phyloP scores from a whole-genome alignment of 805 yeast genomes.

The Kuraishia hungarica region DNA sequence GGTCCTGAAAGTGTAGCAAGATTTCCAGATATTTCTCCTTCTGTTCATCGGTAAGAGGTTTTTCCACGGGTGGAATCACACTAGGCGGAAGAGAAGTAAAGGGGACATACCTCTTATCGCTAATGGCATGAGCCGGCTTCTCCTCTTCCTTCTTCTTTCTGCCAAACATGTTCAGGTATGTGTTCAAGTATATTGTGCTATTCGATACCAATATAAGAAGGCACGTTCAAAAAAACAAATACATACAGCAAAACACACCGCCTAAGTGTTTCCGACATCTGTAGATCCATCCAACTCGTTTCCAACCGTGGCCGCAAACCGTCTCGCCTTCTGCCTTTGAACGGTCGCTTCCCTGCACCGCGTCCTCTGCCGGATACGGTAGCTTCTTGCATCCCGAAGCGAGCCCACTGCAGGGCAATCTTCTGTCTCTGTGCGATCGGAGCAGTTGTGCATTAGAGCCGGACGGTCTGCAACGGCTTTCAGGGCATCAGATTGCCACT shows the following conservation, averaged over 20 bases:
- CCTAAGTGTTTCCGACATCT: too few relatives aligned
- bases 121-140: not conserved
- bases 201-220: too few relatives aligned
- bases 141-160: slow-evolving; percentile 2
- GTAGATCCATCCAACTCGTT: too few relatives aligned
- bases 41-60: slow-evolving; percentile 43
- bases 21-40: slow-evolving; percentile 53
- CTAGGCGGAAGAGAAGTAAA: slow-evolving; percentile 44
- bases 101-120: slow-evolving; percentile 27
- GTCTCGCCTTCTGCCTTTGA: not conserved
- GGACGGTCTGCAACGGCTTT: not conserved
- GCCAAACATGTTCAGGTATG: not conserved
- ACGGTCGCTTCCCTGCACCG: not conserved
- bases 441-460: not conserved
- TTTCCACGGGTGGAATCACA: slow-evolving; percentile 39
- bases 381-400: not conserved
- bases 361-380: not conserved
- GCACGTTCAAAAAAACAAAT: too few relatives aligned
- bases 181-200: not conserved
- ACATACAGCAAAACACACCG: too few relatives aligned
- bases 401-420: not conserved
- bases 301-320: not conserved
- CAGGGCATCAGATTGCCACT: not conserved
- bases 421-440: not conserved
- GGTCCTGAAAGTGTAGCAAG: slow-evolving; percentile 48